Base-by-base conservation (phyloP, 257 asterid species). In the Nicotiana benthamiana region DNA sequence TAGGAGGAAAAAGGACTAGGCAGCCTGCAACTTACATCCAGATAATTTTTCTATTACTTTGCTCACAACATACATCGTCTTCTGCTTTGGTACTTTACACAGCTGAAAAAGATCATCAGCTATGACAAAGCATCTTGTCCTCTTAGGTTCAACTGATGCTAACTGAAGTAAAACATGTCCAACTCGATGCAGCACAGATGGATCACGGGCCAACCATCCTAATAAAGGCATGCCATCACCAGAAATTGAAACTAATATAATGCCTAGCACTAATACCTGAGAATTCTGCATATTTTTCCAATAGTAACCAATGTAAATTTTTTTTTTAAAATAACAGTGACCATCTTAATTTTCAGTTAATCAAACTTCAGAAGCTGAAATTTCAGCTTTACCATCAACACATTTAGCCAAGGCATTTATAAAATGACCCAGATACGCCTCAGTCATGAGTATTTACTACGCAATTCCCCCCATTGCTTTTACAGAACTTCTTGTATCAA, bases 81-180 rank as follows among this genome's bases (percentile, higher is more conserved):
- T 92, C 92, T 87, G 93, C 72, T 85, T 72, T 27, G 98, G 97
- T 76, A 90, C 89, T 81, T 90, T 90, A 75, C 95, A 91, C 27
- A 92, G 93, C 91, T 92, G 97, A 93, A 94, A 96, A 78, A 96
- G 97, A 85, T 96, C 99, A 87, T 94, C 98, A 52, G 99, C 99
- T 84, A 96, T 85, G 65, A 94, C 75, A 83, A 96, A 85, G 81
- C 86, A 88, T 20, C 97, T 86, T n/a, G 87, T 88, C 90, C 89
- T 90, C 83, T 87, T 94, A 46, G 93, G 90, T 86, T 87, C 97
- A 60, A 87, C 75, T 11, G 80, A 89, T 36, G 86, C 90, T 83
- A 96, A 85, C 81, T 89, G 93, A 74, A 96, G 97, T 75, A 96
- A 86, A 85, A 72, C 91, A 84, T 91, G 94, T 75, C 97, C 99